Evolutionary conservation across 2,329 filamentous ascomycete genomes (phyloP).

Genomic region (Fusarium nanum): DNA sequence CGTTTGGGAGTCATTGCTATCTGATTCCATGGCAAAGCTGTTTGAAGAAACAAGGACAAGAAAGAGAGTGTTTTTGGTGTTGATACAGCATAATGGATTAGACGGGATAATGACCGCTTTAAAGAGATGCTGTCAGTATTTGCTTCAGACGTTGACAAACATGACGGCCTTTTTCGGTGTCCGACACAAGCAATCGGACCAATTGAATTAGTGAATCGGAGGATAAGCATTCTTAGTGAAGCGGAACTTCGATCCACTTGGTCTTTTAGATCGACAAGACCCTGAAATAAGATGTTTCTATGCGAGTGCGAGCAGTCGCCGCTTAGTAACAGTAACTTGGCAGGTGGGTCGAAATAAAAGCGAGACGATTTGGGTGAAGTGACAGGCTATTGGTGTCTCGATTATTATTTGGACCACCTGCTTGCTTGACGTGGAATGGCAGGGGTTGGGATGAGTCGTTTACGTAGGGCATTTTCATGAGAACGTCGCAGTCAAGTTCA

Average conservation of each 20-base stretch:
- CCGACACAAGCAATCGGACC: slow-evolving; percentile 1
- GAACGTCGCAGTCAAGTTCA: not conserved
- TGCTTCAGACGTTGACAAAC: not conserved
- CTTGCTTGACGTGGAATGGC: not conserved
- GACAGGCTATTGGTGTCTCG: too few relatives aligned
- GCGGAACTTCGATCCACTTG: slow-evolving; percentile 3
- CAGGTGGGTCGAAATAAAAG: too few relatives aligned
- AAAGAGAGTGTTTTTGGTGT: not conserved
- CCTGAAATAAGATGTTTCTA: not conserved
- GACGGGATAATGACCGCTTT: not conserved
- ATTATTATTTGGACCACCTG: too few relatives aligned
- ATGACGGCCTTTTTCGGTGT: slow-evolving; percentile 16
- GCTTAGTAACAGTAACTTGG: slow-evolving; percentile 22
- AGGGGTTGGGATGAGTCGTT: not conserved
- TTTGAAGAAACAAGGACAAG: not conserved
- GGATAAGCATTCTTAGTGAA: not conserved
- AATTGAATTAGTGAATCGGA: slow-evolving; percentile 6
- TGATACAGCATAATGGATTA: not conserved
- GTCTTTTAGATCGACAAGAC: slow-evolving; percentile 1
- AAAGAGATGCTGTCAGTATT: not conserved
- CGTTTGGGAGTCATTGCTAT: slow-evolving; percentile 42
- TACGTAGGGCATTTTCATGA: not conserved
- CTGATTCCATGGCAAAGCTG: slow-evolving; percentile 45
- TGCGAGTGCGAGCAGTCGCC: not conserved
- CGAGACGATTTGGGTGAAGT: too few relatives aligned